A percentile compares a stretch with the other conserved stretches of the same genome.
phyloP scores from a whole-genome alignment of 2,329 filamentous ascomycete genomes.

The Penicillium sp. region DNA sequence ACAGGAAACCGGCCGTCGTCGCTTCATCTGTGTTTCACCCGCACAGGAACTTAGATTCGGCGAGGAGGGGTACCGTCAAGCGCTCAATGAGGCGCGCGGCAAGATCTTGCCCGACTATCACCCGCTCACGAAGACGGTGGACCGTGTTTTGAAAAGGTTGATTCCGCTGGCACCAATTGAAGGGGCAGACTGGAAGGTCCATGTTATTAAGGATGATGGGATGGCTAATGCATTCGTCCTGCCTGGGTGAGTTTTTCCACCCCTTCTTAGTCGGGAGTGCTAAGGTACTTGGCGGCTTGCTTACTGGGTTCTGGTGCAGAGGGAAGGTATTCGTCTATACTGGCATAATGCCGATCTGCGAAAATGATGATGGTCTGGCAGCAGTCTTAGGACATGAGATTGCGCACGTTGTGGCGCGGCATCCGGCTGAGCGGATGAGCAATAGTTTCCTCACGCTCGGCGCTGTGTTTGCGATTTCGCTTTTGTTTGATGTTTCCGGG shows the following conservation, averaged over 20 bases:
- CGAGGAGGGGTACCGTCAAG: conserved; percentile 44
- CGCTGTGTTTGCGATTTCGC: conserved; percentile 24
- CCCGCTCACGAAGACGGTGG: conserved; percentile 47
- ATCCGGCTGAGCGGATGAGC: conserved; percentile 54
- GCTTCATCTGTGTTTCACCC: conserved; percentile 55
- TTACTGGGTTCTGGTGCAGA: conserved; percentile 23
- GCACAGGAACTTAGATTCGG: conserved; percentile 44
- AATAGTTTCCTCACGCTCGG: conserved; percentile 34
- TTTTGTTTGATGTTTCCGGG: conserved; percentile 41
- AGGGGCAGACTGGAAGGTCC: conserved; percentile 51
- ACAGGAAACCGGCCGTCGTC: conserved; percentile 44
- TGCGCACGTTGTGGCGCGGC: conserved; percentile 58
- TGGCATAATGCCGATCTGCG: conserved; percentile 55
- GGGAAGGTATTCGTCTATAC: conserved; percentile 63
- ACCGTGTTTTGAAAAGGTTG: conserved; percentile 51
- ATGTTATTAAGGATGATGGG: conserved; percentile 52
- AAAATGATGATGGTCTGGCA: conserved; percentile 55
- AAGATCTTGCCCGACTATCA: conserved; percentile 50
- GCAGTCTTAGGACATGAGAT: conserved; percentile 62
- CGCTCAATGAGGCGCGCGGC: conserved; percentile 45
- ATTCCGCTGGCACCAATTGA: conserved; percentile 50
- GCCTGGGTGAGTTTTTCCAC: conserved; percentile 44
- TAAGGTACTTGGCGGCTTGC: not conserved
- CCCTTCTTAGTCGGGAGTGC: not conserved
- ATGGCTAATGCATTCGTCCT: conserved; percentile 59